These are phyloP conservation scores for Sphaerulina musiva DNA, from an alignment of 2,329 filamentous ascomycete species.

Conservation along the genomic window DNA sequence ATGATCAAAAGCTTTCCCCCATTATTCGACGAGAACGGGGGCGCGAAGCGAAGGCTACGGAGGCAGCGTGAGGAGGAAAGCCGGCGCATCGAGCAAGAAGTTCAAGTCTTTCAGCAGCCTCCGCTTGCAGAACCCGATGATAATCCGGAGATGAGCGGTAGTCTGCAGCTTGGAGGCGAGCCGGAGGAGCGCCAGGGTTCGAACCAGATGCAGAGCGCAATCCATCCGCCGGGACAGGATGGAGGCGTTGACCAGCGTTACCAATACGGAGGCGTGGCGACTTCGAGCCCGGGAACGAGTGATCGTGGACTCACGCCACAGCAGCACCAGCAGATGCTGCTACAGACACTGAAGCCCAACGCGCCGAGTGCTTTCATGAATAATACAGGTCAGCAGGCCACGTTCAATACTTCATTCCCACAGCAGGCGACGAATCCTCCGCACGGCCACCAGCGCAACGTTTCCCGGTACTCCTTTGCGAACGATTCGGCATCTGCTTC, in stretches of 20 bases:
- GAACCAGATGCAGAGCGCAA: constrained; percentile 53
- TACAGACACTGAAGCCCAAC: constrained; percentile 51
- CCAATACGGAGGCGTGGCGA: constrained; percentile 33
- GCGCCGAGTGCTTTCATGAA: constrained; percentile 38
- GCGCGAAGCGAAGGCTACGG: constrained; percentile 71
- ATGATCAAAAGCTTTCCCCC: constrained; percentile 59
- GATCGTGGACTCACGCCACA: constrained; percentile 72
- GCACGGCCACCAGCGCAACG: constrained; percentile 68
- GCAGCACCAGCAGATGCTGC: constrained; percentile 63
- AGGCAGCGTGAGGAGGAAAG: constrained; percentile 56
- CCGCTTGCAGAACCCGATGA: constrained; percentile 56
- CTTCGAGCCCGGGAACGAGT: constrained; percentile 53
- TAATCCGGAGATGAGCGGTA: constrained; percentile 68
- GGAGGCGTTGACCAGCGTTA: constrained; percentile 29
- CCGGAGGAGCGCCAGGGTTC: constrained; percentile 65
- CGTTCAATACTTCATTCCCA: constrained; percentile 36
- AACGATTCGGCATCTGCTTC: constrained; percentile 60
- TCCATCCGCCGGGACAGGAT: constrained; percentile 57
- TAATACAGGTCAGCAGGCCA: constrained; percentile 41
- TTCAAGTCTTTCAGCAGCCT: constrained; percentile 43
- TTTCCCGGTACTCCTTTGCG: constrained; percentile 80
- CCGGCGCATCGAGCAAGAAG: constrained; percentile 49
- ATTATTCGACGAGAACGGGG: constrained; percentile 75
- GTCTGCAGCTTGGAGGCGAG: constrained; percentile 83
- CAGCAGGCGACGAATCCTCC: constrained; percentile 20